phyloP scores from a whole-genome alignment of 2,329 filamentous ascomycete genomes.

The Chalaropsis ovoidea region DNA sequence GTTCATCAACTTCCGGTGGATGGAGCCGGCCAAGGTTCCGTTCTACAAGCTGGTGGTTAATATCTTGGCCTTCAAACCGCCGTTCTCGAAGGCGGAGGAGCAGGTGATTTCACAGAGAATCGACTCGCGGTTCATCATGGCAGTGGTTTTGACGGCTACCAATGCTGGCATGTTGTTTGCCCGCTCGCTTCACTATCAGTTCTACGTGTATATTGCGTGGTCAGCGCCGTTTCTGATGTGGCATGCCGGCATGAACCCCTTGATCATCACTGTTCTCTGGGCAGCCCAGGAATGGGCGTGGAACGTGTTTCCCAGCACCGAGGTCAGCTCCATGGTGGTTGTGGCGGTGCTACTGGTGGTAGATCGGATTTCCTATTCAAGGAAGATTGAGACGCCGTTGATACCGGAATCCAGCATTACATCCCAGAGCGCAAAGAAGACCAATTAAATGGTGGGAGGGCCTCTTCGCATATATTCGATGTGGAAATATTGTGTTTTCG shows the following conservation, averaged over 20 bases:
- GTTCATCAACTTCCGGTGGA: constrained; percentile 62
- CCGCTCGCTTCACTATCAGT: constrained; percentile 85
- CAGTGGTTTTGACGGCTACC: constrained; percentile 64
- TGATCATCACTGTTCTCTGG: constrained; percentile 61
- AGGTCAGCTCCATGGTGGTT: constrained; percentile 48
- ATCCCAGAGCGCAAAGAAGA: constrained; percentile 28
- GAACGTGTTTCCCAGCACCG: constrained; percentile 81
- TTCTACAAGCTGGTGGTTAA: constrained; percentile 44
- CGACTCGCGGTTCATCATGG: constrained; percentile 64
- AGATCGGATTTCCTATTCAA: constrained; percentile 29
- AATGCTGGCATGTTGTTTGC: constrained; percentile 75
- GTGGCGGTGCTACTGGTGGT: constrained; percentile 61
- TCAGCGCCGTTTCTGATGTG: constrained; percentile 78
- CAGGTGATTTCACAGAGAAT: constrained; percentile 47
- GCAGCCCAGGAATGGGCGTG: constrained; percentile 79
- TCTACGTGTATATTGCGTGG: constrained; percentile 88
- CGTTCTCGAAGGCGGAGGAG: constrained; percentile 45
- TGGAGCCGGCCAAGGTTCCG: constrained; percentile 53
- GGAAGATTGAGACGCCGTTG: constrained; percentile 18
- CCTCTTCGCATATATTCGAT: neutral
- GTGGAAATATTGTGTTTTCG: neutral
- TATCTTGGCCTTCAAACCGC: constrained; percentile 37
- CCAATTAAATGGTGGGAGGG: constrained; percentile 28
- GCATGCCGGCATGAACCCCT: constrained; percentile 59
- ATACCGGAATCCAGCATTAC: constrained; percentile 27